Evolutionary conservation across 2,329 filamentous ascomycete species (phyloP).

Genomic region (Alternaria sp.): DNA sequence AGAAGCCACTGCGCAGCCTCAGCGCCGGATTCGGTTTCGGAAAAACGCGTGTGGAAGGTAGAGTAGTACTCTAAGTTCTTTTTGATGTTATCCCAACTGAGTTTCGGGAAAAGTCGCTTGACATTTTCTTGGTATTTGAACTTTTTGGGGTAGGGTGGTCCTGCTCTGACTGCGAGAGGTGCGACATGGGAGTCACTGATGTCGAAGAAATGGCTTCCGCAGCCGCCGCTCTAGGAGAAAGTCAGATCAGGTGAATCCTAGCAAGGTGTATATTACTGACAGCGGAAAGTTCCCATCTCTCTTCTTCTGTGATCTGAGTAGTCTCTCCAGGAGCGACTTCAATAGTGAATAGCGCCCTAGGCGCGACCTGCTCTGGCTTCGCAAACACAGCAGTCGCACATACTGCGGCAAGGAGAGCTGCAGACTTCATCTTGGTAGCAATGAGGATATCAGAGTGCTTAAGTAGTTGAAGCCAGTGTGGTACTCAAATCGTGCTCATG

Average conservation of each 20-base stretch:
- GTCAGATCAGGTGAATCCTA: not conserved
- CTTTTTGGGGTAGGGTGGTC: constrained; percentile 27
- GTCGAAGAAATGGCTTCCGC: constrained; percentile 35
- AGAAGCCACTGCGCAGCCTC: constrained; percentile 89
- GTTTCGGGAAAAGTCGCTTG: not conserved
- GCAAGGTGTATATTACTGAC: constrained; percentile 1
- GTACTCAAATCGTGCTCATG: not conserved
- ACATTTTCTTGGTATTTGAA: not conserved
- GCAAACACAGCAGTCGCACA: not conserved
- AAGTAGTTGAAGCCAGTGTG: not conserved
- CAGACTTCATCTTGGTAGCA: not conserved
- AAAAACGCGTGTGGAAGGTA: constrained; percentile 36
- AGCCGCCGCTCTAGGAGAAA: not conserved
- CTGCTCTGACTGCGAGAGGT: constrained; percentile 28
- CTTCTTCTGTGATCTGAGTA: constrained; percentile 21
- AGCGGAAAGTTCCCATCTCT: constrained; percentile 26
- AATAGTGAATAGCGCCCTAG: constrained; percentile 12
- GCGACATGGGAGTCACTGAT: constrained; percentile 29
- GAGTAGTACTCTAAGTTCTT: constrained; percentile 19
- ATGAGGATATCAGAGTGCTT: not conserved
- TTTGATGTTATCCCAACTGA: constrained; percentile 17
- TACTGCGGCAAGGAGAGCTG: not conserved
- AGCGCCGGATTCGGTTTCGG: constrained; percentile 60
- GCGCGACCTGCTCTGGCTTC: not conserved
- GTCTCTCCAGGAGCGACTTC: constrained; percentile 27